These are phyloP conservation scores for Exophiala bonariae DNA, from an alignment of 2,329 filamentous ascomycete species.

Conservation along the genomic window DNA sequence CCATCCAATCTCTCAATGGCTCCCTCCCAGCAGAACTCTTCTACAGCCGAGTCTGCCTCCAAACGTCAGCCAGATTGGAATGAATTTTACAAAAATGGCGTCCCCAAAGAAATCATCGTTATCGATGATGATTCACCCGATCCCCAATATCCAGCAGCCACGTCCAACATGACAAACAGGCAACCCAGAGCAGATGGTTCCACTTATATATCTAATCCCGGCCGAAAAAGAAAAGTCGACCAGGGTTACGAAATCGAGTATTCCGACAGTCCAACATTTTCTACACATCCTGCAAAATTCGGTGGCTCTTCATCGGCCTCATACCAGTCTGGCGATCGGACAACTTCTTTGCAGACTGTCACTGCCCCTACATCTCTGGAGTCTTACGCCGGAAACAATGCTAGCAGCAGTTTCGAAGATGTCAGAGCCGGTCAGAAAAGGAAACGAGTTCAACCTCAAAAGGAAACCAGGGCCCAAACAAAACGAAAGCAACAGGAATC, in stretches of 20 bases:
- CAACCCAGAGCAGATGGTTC: constrained; percentile 18
- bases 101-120: constrained; percentile 82
- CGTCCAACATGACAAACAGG: constrained; percentile 34
- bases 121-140: constrained; percentile 71
- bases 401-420: constrained; percentile 63
- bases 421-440: constrained; percentile 79
- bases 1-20: constrained; percentile 38
- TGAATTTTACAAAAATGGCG: constrained; percentile 77
- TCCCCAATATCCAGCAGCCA: constrained; percentile 34
- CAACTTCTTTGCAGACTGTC: constrained; percentile 73
- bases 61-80: constrained; percentile 70
- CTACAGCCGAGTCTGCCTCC: constrained; percentile 38
- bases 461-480: constrained; percentile 78
- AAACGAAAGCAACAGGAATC: constrained; percentile 74
- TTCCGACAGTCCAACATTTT: constrained; percentile 69
- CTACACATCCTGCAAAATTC: constrained; percentile 71
- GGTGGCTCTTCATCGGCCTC: constrained; percentile 69
- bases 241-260: constrained; percentile 69
- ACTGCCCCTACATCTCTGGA: constrained; percentile 86
- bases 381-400: constrained; percentile 56
- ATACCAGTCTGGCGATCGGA: constrained; percentile 74
- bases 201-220: constrained; percentile 31
- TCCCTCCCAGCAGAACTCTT: constrained; percentile 39
- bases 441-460: constrained; percentile 74
- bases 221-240: constrained; percentile 71